A percentile compares a stretch with the other conserved stretches of the same genome.
These are phyloP conservation scores for Adansonia digitata DNA, from an alignment of 345 rosid species.

Conservation along the genomic window DNA sequence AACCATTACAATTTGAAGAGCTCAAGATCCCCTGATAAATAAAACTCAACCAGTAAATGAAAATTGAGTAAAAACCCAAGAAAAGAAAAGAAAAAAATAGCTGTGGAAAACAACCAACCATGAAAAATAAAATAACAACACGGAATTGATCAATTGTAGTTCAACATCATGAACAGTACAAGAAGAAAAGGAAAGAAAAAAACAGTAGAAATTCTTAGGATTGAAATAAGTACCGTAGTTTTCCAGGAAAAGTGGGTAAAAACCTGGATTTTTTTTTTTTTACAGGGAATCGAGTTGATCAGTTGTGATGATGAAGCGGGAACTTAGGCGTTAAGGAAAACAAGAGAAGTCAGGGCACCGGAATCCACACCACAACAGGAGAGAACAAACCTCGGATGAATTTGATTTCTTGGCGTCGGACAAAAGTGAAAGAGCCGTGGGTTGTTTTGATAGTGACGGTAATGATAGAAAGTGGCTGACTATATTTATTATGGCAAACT, in stretches of 20 bases:
- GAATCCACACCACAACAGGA: neutral
- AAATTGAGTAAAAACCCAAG: neutral
- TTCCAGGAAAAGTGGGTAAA: neutral
- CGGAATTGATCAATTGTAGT: neutral
- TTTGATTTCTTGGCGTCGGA: neutral
- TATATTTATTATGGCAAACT: no score
- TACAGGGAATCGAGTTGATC: neutral
- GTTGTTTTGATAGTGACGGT: neutral
- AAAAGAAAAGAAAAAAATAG: neutral
- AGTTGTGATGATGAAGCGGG: neutral
- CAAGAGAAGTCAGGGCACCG: neutral
- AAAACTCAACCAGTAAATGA: neutral
- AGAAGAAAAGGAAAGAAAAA: neutral
- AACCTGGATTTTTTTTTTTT: conserved; percentile 20
- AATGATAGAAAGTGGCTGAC: neutral
- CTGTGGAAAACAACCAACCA: conserved; percentile 11
- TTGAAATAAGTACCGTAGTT: neutral
- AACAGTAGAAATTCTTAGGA: neutral
- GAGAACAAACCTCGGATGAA: neutral
- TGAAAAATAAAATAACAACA: neutral
- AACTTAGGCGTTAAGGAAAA: neutral
- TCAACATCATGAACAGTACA: conserved; percentile 1
- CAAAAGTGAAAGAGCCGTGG: neutral
- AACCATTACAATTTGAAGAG: conserved; percentile 20
- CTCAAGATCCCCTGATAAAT: conserved; percentile 3